A percentile compares a stretch with the other conserved stretches of the same genome.
These are phyloP conservation scores for Amanita rimosa DNA, from an alignment of 768 basidiomycete genomes.

Conservation along the genomic window DNA sequence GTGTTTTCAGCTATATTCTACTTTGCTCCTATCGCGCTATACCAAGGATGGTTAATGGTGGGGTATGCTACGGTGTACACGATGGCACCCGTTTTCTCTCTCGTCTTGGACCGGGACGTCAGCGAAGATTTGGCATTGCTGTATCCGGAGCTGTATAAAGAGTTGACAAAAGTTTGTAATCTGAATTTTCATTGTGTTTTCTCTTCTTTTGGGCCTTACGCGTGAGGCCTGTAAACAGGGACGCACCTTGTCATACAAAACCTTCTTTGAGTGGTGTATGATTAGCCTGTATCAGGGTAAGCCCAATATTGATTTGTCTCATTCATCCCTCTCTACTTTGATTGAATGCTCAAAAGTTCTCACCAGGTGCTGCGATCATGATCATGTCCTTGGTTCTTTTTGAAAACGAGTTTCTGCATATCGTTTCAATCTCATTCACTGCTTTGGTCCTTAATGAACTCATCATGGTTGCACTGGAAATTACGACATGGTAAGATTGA, in stretches of 20 bases:
- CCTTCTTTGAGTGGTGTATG: conserved; percentile 97
- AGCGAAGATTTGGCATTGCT: conserved; percentile 90
- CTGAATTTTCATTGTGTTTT: neutral
- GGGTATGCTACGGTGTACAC: conserved; percentile 96
- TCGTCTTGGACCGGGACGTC: conserved; percentile 92
- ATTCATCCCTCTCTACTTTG: no score
- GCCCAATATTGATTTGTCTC: conserved; percentile 7
- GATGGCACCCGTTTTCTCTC: conserved; percentile 97
- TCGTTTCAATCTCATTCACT: conserved; percentile 97
- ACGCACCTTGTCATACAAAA: conserved; percentile 90
- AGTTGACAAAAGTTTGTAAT: conserved; percentile 77
- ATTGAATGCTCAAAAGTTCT: neutral
- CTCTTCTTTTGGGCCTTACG: neutral
- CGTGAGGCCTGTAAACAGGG: conserved; percentile 47
- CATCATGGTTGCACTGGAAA: conserved; percentile 97
- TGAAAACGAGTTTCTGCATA: conserved; percentile 95
- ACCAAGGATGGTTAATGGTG: conserved; percentile 97
- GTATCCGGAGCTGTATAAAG: conserved; percentile 97
- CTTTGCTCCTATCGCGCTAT: conserved; percentile 92
- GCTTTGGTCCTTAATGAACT: conserved; percentile 93
- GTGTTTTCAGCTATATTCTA: conserved; percentile 91
- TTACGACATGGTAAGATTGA: conserved; percentile 80
- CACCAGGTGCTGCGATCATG: conserved; percentile 96
- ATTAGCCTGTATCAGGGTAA: conserved; percentile 95
- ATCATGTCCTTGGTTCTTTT: conserved; percentile 93